These are phyloP conservation scores for Leccinum olivaceopallidum DNA, from an alignment of 768 basidiomycete species.

Conservation along the genomic window DNA sequence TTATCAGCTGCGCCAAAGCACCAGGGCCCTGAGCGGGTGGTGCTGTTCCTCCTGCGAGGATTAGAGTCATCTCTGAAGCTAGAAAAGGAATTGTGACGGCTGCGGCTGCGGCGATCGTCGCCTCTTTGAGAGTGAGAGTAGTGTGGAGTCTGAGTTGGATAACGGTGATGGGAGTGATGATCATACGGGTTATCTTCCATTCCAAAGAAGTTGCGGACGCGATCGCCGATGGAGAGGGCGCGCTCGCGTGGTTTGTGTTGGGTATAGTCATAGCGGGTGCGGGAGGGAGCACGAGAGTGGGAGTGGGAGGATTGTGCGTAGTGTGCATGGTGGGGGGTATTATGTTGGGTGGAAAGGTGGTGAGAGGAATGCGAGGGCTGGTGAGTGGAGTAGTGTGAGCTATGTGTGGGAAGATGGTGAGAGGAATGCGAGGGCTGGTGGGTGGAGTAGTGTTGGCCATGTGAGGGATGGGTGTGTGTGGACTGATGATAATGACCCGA, in stretches of 20 bases:
- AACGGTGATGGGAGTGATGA: conserved; percentile 11
- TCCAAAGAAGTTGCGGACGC: conserved; percentile 41
- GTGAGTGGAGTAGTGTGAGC: conserved; percentile 11
- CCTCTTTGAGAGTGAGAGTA: background rate
- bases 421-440: conserved; percentile 23
- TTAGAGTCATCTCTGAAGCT: conserved; percentile 20
- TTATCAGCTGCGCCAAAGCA: conserved; percentile 23
- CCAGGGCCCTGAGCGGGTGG: conserved; percentile 23
- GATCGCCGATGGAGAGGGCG: conserved; percentile 35
- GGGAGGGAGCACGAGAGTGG: conserved; percentile 17
- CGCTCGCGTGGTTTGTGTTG: conserved; percentile 18
- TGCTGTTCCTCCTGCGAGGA: conserved; percentile 20
- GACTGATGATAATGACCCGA: too few species aligned
- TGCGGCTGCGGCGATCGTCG: conserved; percentile 23
- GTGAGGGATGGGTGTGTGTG: conserved; percentile 9
- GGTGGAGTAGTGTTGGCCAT: conserved; percentile 4
- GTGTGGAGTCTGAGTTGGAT: conserved; percentile 9
- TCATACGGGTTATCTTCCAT: background rate
- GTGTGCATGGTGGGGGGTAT: conserved; percentile 7
- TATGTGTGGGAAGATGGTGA: conserved; percentile 7
- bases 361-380: conserved; percentile 23
- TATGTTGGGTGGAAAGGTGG: conserved; percentile 14
- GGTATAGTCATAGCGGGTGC: conserved; percentile 10
- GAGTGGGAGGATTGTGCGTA: conserved; percentile 13
- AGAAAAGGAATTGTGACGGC: conserved; percentile 29